A percentile compares a stretch with the other conserved stretches of the same genome.
phyloP scores from a whole-genome alignment of 305 asterid species.

The Andrographis paniculata region DNA sequence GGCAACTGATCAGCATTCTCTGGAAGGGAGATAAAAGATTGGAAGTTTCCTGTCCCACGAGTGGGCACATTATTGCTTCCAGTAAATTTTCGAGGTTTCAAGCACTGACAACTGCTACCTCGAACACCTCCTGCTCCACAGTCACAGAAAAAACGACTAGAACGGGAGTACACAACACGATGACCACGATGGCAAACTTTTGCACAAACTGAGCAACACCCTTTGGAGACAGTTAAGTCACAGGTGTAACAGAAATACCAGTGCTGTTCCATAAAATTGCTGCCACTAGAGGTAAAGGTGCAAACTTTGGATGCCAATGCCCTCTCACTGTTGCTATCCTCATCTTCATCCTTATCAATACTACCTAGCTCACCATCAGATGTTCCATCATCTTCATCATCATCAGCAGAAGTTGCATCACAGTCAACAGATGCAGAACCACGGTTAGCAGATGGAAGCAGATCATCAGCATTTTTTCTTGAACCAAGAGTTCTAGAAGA shows the following conservation, averaged over 20 bases:
- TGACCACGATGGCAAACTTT: constrained; percentile 99
- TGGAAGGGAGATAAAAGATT: constrained; percentile 70
- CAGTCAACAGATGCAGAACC: constrained; percentile 72
- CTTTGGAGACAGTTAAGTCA: constrained; percentile 95
- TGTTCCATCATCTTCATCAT: constrained; percentile 99
- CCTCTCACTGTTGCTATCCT: constrained; percentile 84
- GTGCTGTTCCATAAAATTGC: constrained; percentile 99
- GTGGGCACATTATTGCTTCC: constrained; percentile 54
- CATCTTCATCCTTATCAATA: constrained; percentile 92
- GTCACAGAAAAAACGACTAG: constrained; percentile 98
- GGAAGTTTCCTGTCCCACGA: constrained; percentile 57
- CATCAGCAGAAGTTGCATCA: constrained; percentile 96
- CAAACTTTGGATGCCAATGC: constrained; percentile 95
- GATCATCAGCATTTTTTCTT: constrained; percentile 56
- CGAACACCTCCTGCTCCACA: constrained; percentile 99
- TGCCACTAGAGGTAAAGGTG: constrained; percentile 97
- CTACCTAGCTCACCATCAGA: constrained; percentile 99
- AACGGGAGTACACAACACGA: constrained; percentile 98
- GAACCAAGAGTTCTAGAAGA: constrained; percentile 62
- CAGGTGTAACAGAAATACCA: constrained; percentile 99
- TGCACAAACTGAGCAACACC: constrained; percentile 98
- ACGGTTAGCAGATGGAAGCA: constrained; percentile 67
- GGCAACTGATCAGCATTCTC: constrained; percentile 84
- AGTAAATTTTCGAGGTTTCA: constrained; percentile 87
- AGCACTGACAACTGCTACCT: constrained; percentile 95